Evolutionary conservation across 371 early-diverging fungal genomes (phyloP), one percentile per base, ranked within the genome.

Genomic region (Circinella minor): DNA sequence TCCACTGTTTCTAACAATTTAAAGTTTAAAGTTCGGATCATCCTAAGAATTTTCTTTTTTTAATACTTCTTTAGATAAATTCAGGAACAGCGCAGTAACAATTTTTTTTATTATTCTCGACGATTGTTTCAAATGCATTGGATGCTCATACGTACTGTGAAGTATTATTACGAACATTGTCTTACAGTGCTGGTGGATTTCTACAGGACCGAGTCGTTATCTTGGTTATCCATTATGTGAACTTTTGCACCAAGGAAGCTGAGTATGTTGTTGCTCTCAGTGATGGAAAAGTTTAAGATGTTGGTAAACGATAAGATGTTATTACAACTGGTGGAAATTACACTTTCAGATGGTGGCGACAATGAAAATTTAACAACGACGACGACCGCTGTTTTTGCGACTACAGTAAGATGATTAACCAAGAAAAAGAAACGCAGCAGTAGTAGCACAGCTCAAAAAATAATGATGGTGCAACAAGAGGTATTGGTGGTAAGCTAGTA

Each of bases 121-220:
- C 74, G 94, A 94, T 77, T 91, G 91, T 71, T 80, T 36, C 2
- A 27, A 90, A 90, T 15, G 94, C 94, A 3, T 92, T 93, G 2
- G 94, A 94, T 76, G 91, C 93, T 3, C 95, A 96, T 62, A 96
- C 95, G 95, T 62, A 96, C 96, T 11, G 96, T 92, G 36, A 90
- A 89, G 64, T 92, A 92, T 76, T 80, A 96, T 34, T 86, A 90
- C 49, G 81, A 84, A 36, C 74, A 88, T 55, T 94, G 94, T 68
- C 66, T 94, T 43, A 43, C 43, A 43, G 1, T 63, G 81, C 88
- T 36, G 89, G 90, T 10, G 75, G 81, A 18, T 73, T 92, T 11
- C 63, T 97, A 89, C 77, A 73, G 17, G 86, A 88, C 10, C 88
- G 96, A 10, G 96, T 96, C 0, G 82, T 91, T 14, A 84, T 98